These are phyloP conservation scores for Tetradesmus obliquus DNA, from an alignment of 139 green algal genomes.

Conservation along the genomic window DNA sequence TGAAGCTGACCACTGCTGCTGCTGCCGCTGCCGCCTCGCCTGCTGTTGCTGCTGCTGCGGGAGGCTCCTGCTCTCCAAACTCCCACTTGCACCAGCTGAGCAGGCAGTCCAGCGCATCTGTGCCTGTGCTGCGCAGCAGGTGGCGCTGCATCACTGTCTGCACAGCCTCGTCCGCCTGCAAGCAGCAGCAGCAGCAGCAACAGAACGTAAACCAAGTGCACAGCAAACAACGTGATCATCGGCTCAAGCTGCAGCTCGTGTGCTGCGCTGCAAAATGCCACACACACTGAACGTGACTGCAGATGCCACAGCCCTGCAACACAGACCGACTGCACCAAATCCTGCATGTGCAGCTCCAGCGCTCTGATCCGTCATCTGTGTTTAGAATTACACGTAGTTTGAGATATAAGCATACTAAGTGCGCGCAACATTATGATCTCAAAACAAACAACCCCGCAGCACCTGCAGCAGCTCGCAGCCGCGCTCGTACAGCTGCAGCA, in stretches of 20 bases:
- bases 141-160: conserved; percentile 66
- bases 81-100: conserved; percentile 64
- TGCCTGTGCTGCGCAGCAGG: conserved; percentile 69
- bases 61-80: conserved; percentile 34
- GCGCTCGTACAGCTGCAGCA: conserved; percentile 69
- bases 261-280: no score
- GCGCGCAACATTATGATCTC: no score
- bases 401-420: no score
- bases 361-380: no score
- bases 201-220: background rate
- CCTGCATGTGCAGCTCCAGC: no score
- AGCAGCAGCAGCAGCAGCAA: background rate
- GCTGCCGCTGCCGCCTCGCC: background rate
- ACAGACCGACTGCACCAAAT: background rate
- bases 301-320: background rate
- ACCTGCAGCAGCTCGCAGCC: conserved; percentile 57
- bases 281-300: background rate
- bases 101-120: conserved; percentile 69
- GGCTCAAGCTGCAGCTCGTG: no score
- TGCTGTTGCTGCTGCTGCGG: background rate
- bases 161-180: conserved; percentile 56
- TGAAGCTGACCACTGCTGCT: background rate
- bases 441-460: no score
- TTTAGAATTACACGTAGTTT: no score
- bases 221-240: no score